phyloP scores from a whole-genome alignment of 495 filamentous ascomycete species.

The Penicillium paxilli region DNA sequence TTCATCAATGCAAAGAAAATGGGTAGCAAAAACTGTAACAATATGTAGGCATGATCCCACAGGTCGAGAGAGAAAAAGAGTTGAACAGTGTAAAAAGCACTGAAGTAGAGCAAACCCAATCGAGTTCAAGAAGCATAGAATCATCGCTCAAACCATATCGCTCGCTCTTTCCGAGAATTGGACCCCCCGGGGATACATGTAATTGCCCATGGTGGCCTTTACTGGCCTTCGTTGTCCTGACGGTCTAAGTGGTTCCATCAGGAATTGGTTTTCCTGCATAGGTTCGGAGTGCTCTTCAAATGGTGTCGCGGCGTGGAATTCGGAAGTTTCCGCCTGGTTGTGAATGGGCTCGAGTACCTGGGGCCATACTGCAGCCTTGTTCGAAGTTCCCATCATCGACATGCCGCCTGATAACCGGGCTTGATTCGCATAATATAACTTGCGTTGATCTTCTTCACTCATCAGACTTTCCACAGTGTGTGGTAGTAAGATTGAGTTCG shows the following conservation, averaged over 20 bases:
- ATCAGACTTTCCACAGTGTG: constrained; percentile 80
- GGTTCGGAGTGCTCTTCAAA: neutral
- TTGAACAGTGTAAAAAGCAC: neutral
- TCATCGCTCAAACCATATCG: constrained; percentile 8
- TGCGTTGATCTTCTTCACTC: constrained; percentile 72
- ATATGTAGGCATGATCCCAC: constrained; percentile 2
- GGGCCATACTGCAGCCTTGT: neutral
- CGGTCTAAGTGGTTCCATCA: neutral
- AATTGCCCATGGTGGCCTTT: neutral
- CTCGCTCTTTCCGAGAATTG: neutral
- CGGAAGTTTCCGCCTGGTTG: neutral
- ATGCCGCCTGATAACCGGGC: constrained; percentile 38
- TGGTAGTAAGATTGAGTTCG: constrained; percentile 69
- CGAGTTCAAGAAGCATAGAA: constrained; percentile 13
- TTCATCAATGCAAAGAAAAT: no score
- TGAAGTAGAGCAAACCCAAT: constrained; percentile 16
- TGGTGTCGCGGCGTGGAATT: neutral
- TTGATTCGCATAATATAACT: constrained; percentile 68
- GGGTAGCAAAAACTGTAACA: neutral
- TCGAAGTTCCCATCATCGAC: constrained; percentile 1
- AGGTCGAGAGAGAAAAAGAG: constrained; percentile 1
- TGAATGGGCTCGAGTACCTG: neutral
- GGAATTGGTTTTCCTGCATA: neutral
- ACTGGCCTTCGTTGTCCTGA: neutral
- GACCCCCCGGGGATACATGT: neutral